These are phyloP conservation scores for Catharanthus roseus DNA, from an alignment of 257 asterid genomes.

Conservation along the genomic window DNA sequence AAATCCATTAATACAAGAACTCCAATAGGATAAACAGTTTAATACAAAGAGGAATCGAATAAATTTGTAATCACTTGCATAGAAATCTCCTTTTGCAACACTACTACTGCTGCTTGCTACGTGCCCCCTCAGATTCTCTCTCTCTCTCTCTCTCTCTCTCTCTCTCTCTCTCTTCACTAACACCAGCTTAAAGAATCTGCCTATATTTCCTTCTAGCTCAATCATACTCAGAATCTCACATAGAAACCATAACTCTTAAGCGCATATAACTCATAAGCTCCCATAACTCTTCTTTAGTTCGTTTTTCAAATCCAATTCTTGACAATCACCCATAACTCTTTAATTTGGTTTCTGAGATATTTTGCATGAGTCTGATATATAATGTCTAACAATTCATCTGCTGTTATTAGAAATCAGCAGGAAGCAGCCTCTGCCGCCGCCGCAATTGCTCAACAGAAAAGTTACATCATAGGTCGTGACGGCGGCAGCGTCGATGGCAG, in stretches of 20 bases:
- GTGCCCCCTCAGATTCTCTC: slow-evolving; percentile 12
- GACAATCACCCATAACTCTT: too few species aligned
- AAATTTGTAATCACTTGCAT: too few species aligned
- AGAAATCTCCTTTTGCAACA: too few species aligned
- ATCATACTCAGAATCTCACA: neutral
- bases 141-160: neutral
- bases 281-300: too few species aligned
- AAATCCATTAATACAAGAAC: too few species aligned
- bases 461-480: neutral
- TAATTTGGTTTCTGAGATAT: too few species aligned
- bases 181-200: neutral
- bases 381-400: neutral
- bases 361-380: neutral
- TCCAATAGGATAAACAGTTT: too few species aligned
- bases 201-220: neutral
- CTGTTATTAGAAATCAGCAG: neutral
- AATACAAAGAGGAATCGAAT: too few species aligned
- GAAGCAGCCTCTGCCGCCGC: neutral
- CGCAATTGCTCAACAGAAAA: neutral
- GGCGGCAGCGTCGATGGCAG: neutral
- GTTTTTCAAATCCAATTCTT: neutral
- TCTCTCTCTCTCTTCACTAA: neutral
- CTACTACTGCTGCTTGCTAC: too few species aligned
- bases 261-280: neutral
- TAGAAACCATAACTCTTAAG: neutral